Evolutionary conservation across 1,139 yeast genomes (phyloP).

Genomic region (Torulaspora pretoriensis): DNA sequence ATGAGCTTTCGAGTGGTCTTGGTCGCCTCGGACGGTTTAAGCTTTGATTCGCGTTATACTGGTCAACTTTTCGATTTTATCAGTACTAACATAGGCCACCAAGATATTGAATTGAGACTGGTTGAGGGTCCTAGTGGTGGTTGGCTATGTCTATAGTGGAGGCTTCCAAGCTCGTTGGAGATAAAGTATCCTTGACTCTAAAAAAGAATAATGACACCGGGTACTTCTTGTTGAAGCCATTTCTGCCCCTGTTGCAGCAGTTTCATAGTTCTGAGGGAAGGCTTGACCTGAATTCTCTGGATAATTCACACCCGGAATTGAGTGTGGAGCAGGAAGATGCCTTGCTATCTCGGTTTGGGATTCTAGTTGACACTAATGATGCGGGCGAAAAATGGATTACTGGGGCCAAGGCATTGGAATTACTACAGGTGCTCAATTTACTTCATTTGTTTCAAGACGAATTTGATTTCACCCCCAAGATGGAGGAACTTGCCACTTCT

Average conservation of each 20-base stretch:
- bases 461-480: constrained; percentile 12
- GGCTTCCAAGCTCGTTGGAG: constrained; percentile 13
- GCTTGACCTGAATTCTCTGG: constrained; percentile 10
- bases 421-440: constrained; percentile 21
- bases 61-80: constrained; percentile 4
- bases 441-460: constrained; percentile 18
- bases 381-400: constrained; percentile 32
- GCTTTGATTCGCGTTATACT: constrained; percentile 5
- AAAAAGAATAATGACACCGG: constrained; percentile 23
- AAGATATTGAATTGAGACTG: background rate
- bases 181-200: constrained; percentile 18
- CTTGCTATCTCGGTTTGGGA: constrained; percentile 26
- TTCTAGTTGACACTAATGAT: constrained; percentile 30
- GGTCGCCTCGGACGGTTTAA: constrained; percentile 10
- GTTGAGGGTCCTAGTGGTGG: background rate
- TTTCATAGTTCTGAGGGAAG: constrained; percentile 7
- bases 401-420: constrained; percentile 24
- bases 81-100: background rate
- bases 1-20: background rate
- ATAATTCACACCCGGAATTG: constrained; percentile 11
- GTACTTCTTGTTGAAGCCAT: constrained; percentile 24
- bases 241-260: constrained; percentile 26
- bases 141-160: constrained; percentile 16
- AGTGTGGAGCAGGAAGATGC: constrained; percentile 17
- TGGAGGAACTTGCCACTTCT: background rate